phyloP scores from a whole-genome alignment of 768 basidiomycete genomes.

The Podaxis carcinomalis region DNA sequence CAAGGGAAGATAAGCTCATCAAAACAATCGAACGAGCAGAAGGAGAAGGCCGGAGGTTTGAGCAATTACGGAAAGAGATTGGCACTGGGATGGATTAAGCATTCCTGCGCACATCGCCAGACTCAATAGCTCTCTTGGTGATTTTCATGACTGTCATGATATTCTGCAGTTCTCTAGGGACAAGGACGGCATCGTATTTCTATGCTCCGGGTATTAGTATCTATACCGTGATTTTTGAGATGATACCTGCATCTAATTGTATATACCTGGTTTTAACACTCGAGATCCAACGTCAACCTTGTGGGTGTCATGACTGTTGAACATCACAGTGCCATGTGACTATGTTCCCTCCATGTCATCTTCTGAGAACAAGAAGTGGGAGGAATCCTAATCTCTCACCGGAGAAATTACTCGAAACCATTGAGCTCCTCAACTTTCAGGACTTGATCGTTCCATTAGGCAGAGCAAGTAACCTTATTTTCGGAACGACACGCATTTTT shows the following conservation, averaged over 20 bases:
- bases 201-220: background rate
- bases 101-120: background rate
- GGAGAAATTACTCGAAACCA: no score
- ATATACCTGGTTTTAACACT: background rate
- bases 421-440: no score
- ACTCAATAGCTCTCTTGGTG: background rate
- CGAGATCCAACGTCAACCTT: no score
- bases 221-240: background rate
- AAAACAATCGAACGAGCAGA: constrained; percentile 62
- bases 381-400: no score
- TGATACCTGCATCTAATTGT: background rate
- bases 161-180: background rate
- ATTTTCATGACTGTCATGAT: background rate
- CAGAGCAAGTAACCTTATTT: no score
- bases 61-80: constrained; percentile 39
- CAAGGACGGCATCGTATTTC: background rate
- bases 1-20: constrained; percentile 55
- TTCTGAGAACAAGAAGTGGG: no score
- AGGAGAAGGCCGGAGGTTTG: constrained; percentile 50
- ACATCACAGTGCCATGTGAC: no score
- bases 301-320: no score
- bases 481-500: no score
- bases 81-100: constrained; percentile 4
- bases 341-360: no score
- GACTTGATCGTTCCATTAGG: no score